A percentile compares a stretch with the other conserved stretches of the same genome.
Evolutionary conservation across 2,329 filamentous ascomycete species (phyloP).

Genomic region (Xylaria sp.): DNA sequence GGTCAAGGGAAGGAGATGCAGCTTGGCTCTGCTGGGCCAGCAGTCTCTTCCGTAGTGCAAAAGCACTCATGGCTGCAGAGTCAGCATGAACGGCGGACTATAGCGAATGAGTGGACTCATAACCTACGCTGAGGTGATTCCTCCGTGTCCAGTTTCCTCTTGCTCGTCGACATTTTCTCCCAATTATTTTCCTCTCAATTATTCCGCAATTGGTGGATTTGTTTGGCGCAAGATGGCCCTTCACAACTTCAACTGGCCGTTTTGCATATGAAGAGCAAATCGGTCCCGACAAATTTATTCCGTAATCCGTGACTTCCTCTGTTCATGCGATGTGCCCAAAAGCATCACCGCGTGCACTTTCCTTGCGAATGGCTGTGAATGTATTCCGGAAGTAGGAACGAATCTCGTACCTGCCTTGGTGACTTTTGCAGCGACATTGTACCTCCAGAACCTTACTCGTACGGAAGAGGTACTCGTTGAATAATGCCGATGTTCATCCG

Average conservation of each 20-base stretch:
- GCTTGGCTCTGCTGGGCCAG: conserved; percentile 25
- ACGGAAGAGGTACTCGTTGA: too few species aligned
- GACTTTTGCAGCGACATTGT: too few species aligned
- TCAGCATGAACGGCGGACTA: background rate
- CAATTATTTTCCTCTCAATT: background rate
- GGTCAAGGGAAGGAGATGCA: background rate
- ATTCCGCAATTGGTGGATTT: background rate
- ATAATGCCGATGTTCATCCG: background rate
- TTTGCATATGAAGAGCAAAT: background rate
- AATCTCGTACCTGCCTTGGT: too few species aligned
- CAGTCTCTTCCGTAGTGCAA: conserved; percentile 39
- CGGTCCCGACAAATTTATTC: too few species aligned
- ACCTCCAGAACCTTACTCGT: too few species aligned
- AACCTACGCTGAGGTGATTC: conserved; percentile 34
- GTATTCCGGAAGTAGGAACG: too few species aligned
- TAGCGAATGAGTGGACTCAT: background rate
- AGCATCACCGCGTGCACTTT: too few species aligned
- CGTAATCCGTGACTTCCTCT: too few species aligned
- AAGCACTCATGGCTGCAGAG: conserved; percentile 38
- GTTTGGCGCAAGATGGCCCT: background rate
- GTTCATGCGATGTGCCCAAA: too few species aligned
- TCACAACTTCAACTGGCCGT: background rate
- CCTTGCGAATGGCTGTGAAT: too few species aligned
- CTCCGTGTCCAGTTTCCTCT: conserved; percentile 38
- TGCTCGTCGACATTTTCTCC: conserved; percentile 32